Conservation (phyloP, 148 eudicot genomes). For the Cornus suecica region DNA sequence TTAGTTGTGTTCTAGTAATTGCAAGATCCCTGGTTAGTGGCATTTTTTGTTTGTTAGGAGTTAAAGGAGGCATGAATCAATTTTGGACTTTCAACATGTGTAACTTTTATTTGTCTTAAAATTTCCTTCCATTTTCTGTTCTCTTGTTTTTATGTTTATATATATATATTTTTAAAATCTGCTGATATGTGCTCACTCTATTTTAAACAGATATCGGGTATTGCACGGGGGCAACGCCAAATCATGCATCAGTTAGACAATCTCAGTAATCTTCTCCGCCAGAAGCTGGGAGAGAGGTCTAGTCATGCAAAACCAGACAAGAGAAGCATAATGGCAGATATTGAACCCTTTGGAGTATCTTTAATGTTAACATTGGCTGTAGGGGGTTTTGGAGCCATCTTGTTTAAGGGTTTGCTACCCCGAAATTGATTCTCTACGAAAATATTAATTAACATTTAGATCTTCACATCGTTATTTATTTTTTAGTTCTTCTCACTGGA, state of each 20-base stretch:
- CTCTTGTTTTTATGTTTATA: too few relatives aligned
- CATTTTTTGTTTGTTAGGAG: neutral
- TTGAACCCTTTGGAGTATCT: constrained; percentile 31
- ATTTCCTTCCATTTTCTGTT: too few relatives aligned
- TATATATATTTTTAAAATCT: too few relatives aligned
- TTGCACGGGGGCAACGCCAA: constrained; percentile 81
- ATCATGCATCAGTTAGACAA: constrained; percentile 77
- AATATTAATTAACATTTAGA: constrained; percentile 6
- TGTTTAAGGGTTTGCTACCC: constrained; percentile 55
- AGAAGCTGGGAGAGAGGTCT: constrained; percentile 40
- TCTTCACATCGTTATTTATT: neutral
- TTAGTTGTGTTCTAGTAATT: neutral
- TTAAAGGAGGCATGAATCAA: too few relatives aligned
- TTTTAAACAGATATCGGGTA: constrained; percentile 46
- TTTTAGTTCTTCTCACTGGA: neutral
- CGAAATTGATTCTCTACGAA: constrained; percentile 35
- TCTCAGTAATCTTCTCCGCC: constrained; percentile 60
- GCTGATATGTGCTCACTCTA: neutral
- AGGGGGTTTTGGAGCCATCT: constrained; percentile 64
- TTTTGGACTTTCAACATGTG: neutral
- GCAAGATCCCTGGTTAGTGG: neutral
- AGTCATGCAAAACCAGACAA: constrained; percentile 30
- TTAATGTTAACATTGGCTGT: constrained; percentile 46
- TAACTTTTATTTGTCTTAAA: neutral
- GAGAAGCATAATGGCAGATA: constrained; percentile 26